These are phyloP conservation scores for thale cress (Arabidopsis thaliana) DNA, from an alignment of 345 rosid species.

Conservation along the genomic window DNA sequence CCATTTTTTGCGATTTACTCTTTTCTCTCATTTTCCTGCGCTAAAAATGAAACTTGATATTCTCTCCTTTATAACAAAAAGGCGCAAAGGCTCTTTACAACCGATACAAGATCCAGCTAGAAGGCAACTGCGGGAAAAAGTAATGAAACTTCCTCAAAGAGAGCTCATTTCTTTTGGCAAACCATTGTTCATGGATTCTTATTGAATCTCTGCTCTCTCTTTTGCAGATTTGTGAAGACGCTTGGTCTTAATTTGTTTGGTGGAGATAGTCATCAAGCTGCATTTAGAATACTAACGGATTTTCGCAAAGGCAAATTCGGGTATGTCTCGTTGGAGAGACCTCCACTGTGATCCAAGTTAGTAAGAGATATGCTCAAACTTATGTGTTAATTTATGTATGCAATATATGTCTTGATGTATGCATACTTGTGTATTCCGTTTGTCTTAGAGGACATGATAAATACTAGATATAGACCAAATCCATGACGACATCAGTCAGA, in stretches of 20 bases:
- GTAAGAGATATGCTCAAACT: not conserved
- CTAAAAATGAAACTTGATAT: not conserved
- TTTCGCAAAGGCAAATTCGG: conserved; percentile 92
- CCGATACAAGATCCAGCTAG: conserved; percentile 73
- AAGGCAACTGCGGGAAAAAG: conserved; percentile 61
- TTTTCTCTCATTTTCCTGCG: not conserved
- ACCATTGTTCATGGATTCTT: conserved; percentile 8
- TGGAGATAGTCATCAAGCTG: conserved; percentile 85
- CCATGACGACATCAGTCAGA: not conserved
- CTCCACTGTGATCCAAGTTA: conserved; percentile 51
- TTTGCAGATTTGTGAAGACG: conserved; percentile 76
- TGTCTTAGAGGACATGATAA: not conserved
- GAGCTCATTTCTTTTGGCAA: not conserved
- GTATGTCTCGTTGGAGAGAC: conserved; percentile 80
- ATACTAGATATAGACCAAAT: conserved; percentile 14
- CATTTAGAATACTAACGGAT: conserved; percentile 78
- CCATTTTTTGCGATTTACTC: not conserved
- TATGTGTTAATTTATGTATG: not conserved
- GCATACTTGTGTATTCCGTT: conserved; percentile 13
- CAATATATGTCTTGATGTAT: conserved; percentile 18
- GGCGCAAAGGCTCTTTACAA: conserved; percentile 63
- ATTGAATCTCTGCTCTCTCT: not conserved
- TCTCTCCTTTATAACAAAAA: not conserved
- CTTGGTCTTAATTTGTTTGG: conserved; percentile 74
- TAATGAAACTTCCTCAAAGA: conserved; percentile 43